phyloP scores from a whole-genome alignment of 2,329 filamentous ascomycete genomes.

The Trichoderma hamatum region DNA sequence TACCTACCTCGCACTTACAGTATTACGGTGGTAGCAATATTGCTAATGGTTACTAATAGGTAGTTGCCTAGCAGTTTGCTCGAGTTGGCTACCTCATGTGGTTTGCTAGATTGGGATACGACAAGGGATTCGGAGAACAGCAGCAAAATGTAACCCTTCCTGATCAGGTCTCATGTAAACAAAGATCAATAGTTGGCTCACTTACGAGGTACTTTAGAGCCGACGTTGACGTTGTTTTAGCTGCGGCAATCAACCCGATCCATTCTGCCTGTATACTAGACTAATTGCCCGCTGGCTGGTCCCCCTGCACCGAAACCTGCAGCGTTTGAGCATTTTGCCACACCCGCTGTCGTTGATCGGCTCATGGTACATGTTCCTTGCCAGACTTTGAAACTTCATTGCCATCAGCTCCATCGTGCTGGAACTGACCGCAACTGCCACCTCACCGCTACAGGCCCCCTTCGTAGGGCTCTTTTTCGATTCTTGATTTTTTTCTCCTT shows the following conservation, averaged over 20 bases:
- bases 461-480: neutral
- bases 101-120: neutral
- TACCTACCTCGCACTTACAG: neutral
- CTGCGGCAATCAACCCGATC: neutral
- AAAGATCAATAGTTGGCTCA: neutral
- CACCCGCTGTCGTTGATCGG: slow-evolving; percentile 13
- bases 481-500: neutral
- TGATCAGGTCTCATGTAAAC: neutral
- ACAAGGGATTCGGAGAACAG: slow-evolving; percentile 17
- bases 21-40: neutral
- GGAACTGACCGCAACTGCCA: neutral
- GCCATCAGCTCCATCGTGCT: neutral
- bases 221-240: slow-evolving; percentile 3
- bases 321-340: slow-evolving; percentile 19
- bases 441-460: neutral
- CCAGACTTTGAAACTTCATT: slow-evolving; percentile 6
- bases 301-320: slow-evolving; percentile 17
- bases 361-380: neutral
- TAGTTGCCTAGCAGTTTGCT: neutral
- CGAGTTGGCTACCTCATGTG: neutral
- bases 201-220: neutral
- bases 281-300: neutral
- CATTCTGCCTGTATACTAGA: too few species aligned
- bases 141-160: neutral
- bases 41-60: neutral